Base-by-base conservation (phyloP, 495 filamentous ascomycete species). In the Annulohypoxylon stygium region DNA sequence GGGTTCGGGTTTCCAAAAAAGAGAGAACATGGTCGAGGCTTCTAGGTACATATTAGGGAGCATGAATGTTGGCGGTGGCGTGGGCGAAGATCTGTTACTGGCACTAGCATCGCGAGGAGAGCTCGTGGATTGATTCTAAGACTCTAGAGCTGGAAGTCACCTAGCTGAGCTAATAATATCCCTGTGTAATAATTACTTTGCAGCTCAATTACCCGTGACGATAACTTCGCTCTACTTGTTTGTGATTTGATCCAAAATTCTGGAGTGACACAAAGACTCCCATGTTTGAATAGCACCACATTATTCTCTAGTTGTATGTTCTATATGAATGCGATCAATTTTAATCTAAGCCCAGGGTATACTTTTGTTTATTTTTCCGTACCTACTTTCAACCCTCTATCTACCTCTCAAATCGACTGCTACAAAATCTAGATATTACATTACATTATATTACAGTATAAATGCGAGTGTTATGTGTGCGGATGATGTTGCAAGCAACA, bases 261-360 rank as follows among this genome's bases (percentile, higher is more conserved):
- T 47, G 3, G 43, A 6, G 12, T 20, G 14, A 18, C 20, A 23
- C 20, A 23, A 23, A 23, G 20, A 23, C 20, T 23, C 20, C 20
- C 1, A 16, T 50, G 20, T 25, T 25, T 23, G 8, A n/a, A 23
- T 23, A 23, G 20, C 20, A 23, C 20, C 1, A 36, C 41, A 43
- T 53, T 30, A 9, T 14, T 14, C 25, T 33, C 50, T 26, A 54
- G 23, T 2, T 25, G 12, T 14, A 33, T 33, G 50, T 33, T 23
- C 47, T 2, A 30, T 26, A 11, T 58, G 2, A 57, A 25, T 20
- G 26, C 16, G 36, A 41, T 20, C 41, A 30, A 61, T 10, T 23
- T 7, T 12, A 18, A 37, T 33, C 43, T 53, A n/a, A 51, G 34
- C 59, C 30, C 16, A 69, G 47, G 60, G 51, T 69, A 64, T 69